Conservation (phyloP, 495 filamentous ascomycete genomes). For the Tuber calosporum region DNA sequence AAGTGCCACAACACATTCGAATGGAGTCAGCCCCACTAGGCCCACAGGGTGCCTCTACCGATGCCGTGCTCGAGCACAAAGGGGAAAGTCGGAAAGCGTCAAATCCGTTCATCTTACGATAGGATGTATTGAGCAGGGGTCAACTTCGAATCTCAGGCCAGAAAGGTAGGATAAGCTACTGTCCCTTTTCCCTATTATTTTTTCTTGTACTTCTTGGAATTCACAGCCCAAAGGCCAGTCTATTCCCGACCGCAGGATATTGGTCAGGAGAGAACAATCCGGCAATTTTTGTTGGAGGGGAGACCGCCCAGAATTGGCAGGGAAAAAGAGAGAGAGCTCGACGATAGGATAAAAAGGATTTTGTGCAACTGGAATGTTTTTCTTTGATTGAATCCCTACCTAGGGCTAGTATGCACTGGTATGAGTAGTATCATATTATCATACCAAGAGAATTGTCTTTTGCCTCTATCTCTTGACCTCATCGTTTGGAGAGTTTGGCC, state of each 20-base stretch:
- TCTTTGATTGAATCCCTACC: neutral
- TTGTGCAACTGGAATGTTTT: neutral
- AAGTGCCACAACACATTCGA: neutral
- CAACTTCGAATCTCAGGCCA: neutral
- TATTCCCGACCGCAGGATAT: neutral
- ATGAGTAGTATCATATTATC: neutral
- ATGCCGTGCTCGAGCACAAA: neutral
- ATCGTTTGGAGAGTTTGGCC: neutral
- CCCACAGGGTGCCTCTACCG: neutral
- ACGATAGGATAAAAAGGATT: neutral
- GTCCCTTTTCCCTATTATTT: neutral
- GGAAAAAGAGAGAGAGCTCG: neutral
- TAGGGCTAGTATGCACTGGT: neutral
- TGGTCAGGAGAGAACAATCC: neutral
- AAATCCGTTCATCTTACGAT: neutral
- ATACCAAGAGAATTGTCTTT: neutral
- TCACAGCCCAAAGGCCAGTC: neutral
- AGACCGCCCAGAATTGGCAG: neutral
- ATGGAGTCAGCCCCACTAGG: neutral
- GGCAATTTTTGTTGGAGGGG: neutral
- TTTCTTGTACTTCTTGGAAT: neutral
- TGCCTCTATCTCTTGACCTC: neutral
- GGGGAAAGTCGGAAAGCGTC: neutral
- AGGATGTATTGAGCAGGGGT: neutral
- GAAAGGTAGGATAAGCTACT: neutral